phyloP scores from a whole-genome alignment of 2,329 filamentous ascomycete genomes.

The Ophiocordyceps unilateralis region DNA sequence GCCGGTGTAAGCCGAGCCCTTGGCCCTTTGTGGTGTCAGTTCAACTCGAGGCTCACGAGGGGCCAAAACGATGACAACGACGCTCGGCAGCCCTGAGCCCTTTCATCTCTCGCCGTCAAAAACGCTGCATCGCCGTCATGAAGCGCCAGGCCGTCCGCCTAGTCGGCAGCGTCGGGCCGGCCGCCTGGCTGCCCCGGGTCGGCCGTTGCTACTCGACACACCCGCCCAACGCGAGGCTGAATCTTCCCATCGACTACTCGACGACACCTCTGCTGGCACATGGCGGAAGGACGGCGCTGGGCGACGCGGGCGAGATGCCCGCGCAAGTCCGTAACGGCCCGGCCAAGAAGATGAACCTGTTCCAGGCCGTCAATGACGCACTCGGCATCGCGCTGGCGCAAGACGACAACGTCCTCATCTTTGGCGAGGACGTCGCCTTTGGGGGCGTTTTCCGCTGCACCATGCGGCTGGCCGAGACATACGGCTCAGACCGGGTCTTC shows the following conservation, averaged over 20 bases:
- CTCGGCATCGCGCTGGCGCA: conserved; percentile 64
- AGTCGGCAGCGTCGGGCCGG: conserved; percentile 9
- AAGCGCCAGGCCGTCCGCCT: conserved; percentile 15
- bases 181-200: conserved; percentile 3
- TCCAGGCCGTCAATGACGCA: conserved; percentile 84
- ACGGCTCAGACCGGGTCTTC: conserved; percentile 79
- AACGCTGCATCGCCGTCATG: conserved; percentile 6
- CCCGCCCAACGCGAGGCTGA: conserved; percentile 49
- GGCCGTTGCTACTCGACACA: conserved; percentile 33
- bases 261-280: conserved; percentile 70
- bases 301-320: conserved; percentile 56
- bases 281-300: conserved; percentile 47
- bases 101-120: neutral
- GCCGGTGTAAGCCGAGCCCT: neutral
- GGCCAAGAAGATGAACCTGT: conserved; percentile 81
- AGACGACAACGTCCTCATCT: conserved; percentile 76
- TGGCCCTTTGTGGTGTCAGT: neutral
- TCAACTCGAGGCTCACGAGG: neutral
- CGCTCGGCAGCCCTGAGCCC: neutral
- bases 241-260: conserved; percentile 75
- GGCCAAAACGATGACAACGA: neutral
- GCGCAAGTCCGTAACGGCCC: conserved; percentile 45
- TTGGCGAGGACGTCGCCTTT: conserved; percentile 94
- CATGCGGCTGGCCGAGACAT: conserved; percentile 76
- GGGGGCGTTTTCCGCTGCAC: conserved; percentile 92